Evolutionary conservation across 108 stramenopile species (phyloP).

Genomic region (Conticribra weissflogii): DNA sequence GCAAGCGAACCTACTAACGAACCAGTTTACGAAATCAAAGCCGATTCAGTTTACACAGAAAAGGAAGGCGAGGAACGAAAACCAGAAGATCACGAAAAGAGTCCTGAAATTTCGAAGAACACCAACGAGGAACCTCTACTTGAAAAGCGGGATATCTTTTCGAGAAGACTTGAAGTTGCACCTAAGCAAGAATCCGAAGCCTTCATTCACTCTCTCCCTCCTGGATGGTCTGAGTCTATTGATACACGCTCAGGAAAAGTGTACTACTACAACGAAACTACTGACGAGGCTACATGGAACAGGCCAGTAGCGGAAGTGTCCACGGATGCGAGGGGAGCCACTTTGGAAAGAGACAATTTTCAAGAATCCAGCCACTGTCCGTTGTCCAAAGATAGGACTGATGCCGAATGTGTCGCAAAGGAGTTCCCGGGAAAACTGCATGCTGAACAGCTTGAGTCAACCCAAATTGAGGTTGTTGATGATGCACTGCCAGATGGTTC

Average conservation of each 20-base stretch:
- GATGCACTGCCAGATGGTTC: too few species aligned
- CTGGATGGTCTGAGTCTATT: conserved; percentile 38
- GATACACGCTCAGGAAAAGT: background rate
- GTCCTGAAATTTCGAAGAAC: background rate
- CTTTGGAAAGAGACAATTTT: background rate
- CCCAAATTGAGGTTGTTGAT: too few species aligned
- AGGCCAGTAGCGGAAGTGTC: background rate
- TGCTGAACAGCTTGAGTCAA: too few species aligned
- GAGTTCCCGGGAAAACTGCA: too few species aligned
- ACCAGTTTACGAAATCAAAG: too few species aligned
- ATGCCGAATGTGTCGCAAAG: too few species aligned
- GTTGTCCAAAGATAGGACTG: too few species aligned
- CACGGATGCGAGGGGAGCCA: background rate
- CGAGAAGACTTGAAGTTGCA: too few species aligned
- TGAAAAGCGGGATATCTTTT: too few species aligned
- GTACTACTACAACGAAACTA: background rate
- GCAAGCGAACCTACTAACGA: too few species aligned
- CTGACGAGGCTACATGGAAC: background rate
- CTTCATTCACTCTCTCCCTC: conserved; percentile 29
- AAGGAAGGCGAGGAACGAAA: too few species aligned
- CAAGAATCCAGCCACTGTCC: background rate
- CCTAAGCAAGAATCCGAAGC: conserved; percentile 9
- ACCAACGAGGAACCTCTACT: background rate
- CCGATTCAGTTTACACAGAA: too few species aligned
- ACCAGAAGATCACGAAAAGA: background rate